These are phyloP conservation scores for Coemansia sp. DNA, from an alignment of 192 early-diverging fungal species.

Conservation along the genomic window DNA sequence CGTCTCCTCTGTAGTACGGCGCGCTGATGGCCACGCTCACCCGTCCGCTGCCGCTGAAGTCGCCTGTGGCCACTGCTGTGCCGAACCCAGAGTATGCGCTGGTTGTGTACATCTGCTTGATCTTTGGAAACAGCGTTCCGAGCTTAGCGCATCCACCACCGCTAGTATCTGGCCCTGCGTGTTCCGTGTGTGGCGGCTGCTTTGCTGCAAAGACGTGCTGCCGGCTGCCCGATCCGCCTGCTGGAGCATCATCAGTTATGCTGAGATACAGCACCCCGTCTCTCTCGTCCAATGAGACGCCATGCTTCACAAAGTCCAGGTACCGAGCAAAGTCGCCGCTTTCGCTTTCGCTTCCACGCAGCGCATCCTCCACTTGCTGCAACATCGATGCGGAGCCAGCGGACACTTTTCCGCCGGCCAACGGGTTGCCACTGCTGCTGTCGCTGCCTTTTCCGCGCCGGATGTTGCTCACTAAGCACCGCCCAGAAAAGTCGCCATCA, in stretches of 20 bases:
- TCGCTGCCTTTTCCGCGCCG: background rate
- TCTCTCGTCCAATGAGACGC: conserved; percentile 5
- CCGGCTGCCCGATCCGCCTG: background rate
- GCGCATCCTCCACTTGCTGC: background rate
- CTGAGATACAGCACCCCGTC: conserved; percentile 20
- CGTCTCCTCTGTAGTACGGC: conserved; percentile 54
- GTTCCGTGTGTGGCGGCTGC: background rate
- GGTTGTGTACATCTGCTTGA: conserved; percentile 48
- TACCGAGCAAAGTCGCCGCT: conserved; percentile 13
- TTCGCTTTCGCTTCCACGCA: background rate
- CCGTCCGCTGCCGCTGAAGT: conserved; percentile 68
- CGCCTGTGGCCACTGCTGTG: conserved; percentile 61
- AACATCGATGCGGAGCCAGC: background rate
- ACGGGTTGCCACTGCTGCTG: background rate
- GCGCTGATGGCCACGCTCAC: conserved; percentile 66
- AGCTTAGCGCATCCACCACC: conserved; percentile 19
- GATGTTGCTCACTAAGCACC: conserved; percentile 32
- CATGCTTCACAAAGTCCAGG: background rate
- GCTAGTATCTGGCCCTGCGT: background rate
- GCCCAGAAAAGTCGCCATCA: conserved; percentile 33
- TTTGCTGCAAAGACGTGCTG: conserved; percentile 26
- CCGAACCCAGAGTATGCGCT: conserved; percentile 68
- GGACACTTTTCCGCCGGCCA: background rate
- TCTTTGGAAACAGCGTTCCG: conserved; percentile 48
- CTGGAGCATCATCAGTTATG: background rate